phyloP scores from a whole-genome alignment of 2,329 filamentous ascomycete genomes.

The Pezicula carpinea region DNA sequence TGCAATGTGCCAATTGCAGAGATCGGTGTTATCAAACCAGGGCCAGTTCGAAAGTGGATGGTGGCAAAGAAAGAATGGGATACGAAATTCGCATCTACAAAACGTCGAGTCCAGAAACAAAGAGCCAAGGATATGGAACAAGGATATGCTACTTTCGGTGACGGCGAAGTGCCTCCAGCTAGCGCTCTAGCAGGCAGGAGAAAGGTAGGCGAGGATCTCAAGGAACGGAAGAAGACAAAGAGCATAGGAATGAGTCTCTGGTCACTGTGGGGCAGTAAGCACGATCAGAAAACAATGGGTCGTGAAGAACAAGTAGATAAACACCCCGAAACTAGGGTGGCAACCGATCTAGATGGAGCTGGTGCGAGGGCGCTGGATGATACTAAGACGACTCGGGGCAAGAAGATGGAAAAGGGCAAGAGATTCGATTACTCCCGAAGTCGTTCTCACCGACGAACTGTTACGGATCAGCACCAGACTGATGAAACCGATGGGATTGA shows the following conservation, averaged over 20 bases:
- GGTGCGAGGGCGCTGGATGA: slow-evolving; percentile 31
- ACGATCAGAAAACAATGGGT: slow-evolving; percentile 71
- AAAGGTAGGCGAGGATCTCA: slow-evolving; percentile 40
- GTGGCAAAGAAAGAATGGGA: slow-evolving; percentile 70
- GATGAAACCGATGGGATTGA: slow-evolving; percentile 27
- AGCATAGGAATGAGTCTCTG: slow-evolving; percentile 78
- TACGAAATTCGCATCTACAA: slow-evolving; percentile 62
- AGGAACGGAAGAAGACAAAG: slow-evolving; percentile 52
- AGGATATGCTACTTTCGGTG: slow-evolving; percentile 66
- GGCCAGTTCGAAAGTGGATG: slow-evolving; percentile 80
- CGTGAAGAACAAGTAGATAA: slow-evolving; percentile 49
- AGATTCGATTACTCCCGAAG: slow-evolving; percentile 27
- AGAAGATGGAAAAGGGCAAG: slow-evolving; percentile 7
- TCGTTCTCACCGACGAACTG: slow-evolving; percentile 40
- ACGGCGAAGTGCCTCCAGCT: slow-evolving; percentile 74
- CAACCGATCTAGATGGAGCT: slow-evolving; percentile 37
- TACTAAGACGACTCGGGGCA: slow-evolving; percentile 11
- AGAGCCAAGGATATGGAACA: slow-evolving; percentile 67
- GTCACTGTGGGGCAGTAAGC: slow-evolving; percentile 83
- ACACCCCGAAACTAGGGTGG: slow-evolving; percentile 26
- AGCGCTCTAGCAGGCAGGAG: slow-evolving; percentile 75
- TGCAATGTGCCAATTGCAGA: slow-evolving; percentile 58
- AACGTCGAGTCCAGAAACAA: slow-evolving; percentile 67
- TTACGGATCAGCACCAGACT: slow-evolving; percentile 48
- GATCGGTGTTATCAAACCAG: slow-evolving; percentile 76